Evolutionary conservation across 164 flowering plant genomes (phyloP), one percentile per base, ranked within the genome.

Genomic region (Piper betle): DNA sequence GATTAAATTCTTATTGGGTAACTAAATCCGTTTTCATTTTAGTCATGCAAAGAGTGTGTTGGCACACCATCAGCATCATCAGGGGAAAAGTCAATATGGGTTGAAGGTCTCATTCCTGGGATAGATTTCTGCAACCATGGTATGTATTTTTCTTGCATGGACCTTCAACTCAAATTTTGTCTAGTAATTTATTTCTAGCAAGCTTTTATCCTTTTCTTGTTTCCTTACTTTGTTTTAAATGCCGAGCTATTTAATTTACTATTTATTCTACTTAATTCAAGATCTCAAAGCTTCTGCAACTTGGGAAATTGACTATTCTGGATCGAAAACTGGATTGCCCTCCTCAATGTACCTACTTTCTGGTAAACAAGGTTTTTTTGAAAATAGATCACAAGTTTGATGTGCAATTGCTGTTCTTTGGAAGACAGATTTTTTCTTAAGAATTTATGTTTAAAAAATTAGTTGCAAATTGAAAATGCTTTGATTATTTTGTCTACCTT

Each of bases 101-200:
- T 93, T 33, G 99, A 93, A 74, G 99, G 99, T 58, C 87, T 93
- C 71, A 84, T 93, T 57, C 99, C 99, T 62, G 99, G 86, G 74
- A 88, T 93, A 66, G 99, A 93, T 70, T 90, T 93, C 74, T 93
- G 99, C 80, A 93, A 93, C 72, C 99, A 93, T 74, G 94, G 99
- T 93, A 85, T 20, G 64, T 12, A 46, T 46, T 46, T 46, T 46
- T 6, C 50, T 46, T 46, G 15, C 13, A 10, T 12, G 15, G 50
- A 10, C 50, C 9, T 12, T 10, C 46, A 42, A 10, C 15, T 12
- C 15, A 46, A 46, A 9, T 6, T 46, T 46, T 12, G 10, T n/a
- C 15, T 46, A 46, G 10, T 46, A 2, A 46, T 46, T 46, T 46
- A 9, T 10, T 46, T 10, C 12, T 10, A 46, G 37, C 57, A 18